Conservation (phyloP, 345 rosid genomes). For the Litchi chinensis region DNA sequence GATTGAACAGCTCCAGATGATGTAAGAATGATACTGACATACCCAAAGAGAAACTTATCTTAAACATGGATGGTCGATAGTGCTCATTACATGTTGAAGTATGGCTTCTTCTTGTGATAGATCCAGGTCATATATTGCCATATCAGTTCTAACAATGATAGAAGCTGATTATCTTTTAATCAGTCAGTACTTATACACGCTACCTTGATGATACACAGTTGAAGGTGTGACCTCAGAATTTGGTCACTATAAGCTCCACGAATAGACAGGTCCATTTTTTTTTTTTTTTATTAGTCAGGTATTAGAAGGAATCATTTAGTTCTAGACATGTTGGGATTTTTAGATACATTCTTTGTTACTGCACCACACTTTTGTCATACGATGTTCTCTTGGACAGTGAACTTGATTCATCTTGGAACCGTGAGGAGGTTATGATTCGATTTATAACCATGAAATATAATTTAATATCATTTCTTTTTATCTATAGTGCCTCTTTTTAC, state of each 20-base stretch:
- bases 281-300: background rate
- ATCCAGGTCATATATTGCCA: constrained; percentile 19
- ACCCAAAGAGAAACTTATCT: constrained; percentile 24
- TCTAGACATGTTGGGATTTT: constrained; percentile 14
- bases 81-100: constrained; percentile 12
- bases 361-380: constrained; percentile 11
- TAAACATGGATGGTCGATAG: constrained; percentile 20
- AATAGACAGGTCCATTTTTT: background rate
- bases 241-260: background rate
- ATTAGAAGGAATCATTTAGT: constrained; percentile 8
- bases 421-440: background rate
- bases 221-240: constrained; percentile 19
- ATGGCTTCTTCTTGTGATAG: constrained; percentile 1
- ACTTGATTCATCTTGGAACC: background rate
- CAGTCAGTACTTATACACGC: constrained; percentile 12
- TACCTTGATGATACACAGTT: constrained; percentile 7
- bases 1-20: constrained; percentile 50
- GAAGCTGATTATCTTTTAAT: constrained; percentile 28
- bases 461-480: background rate
- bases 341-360: constrained; percentile 11
- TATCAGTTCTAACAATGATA: constrained; percentile 8
- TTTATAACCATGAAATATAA: background rate
- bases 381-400: background rate
- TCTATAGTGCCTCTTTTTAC: background rate
- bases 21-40: constrained; percentile 33